Evolutionary conservation across 164 flowering plant species (phyloP), one percentile per base, ranked within the genome.

Genomic region (Kingdonia uniflora): DNA sequence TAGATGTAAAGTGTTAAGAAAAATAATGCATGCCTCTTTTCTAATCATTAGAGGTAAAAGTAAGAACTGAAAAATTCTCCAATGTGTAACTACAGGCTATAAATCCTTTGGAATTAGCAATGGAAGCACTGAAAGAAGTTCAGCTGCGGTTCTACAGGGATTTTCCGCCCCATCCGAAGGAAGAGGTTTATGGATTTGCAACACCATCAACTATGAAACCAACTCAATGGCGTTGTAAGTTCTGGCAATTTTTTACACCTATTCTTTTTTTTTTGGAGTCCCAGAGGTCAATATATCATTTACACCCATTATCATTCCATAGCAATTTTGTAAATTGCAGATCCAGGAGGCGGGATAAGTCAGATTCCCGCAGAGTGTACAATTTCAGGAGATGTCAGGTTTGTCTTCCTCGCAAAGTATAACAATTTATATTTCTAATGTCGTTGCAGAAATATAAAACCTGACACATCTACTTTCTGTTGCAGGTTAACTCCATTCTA

Each of bases 151-250:
- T 92, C 66, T 92, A 92, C 54, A 69, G 50, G 42, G 99, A 92
- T 59, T 94, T 89, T 43, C 95, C 95, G 50, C 87, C 95, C 20
- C 95, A 94, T 65, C 86, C 81, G 16, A 66, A 78, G 70, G 99
- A 94, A 74, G 44, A 80, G 56, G 69, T 82, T 14, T 94, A 94
- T 70, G 83, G 82, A 59, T 94, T 82, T 71, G 95, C 87, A 37
- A 82, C 96, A 40, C 97, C 97, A 26, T 94, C 99, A 57, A 94
- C 99, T 47, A 86, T 94, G 86, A 94, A 94, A 65, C 97, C 99
- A 61, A 89, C 99, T 23, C 99, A 89, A 66, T 89, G 97, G 97
- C 67, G 65, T 61, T 92, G 97, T 92, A 76, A 82, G 86, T 66
- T 66, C 7, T 39, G 19, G 1, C 25, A 7, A 47, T 14, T 8